Percentiles rank a stretch among this genome's conserved stretches.
phyloP scores from a whole-genome alignment of 2,329 filamentous ascomycete genomes.

The Colletotrichum salicis region DNA sequence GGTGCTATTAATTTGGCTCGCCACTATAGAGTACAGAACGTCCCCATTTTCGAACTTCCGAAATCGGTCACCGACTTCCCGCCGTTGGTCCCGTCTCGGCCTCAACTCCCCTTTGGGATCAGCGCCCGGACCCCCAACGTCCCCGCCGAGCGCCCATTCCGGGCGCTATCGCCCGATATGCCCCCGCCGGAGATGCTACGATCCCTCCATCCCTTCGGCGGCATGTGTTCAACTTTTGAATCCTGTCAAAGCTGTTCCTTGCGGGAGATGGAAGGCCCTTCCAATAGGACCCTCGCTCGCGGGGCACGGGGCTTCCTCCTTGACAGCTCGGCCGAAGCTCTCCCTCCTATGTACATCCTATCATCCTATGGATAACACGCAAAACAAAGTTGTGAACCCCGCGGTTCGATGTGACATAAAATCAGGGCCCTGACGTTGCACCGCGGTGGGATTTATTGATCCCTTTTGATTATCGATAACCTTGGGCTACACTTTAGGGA shows the following conservation, averaged over 20 bases:
- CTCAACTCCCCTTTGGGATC: constrained; percentile 23
- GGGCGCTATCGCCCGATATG: constrained; percentile 18
- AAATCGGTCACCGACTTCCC: constrained; percentile 24
- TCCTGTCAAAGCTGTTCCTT: neutral
- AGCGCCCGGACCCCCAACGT: constrained; percentile 12
- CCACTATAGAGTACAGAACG: neutral
- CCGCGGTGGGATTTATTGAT: constrained; percentile 13
- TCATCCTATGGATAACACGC: neutral
- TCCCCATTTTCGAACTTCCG: constrained; percentile 4
- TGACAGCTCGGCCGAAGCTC: neutral
- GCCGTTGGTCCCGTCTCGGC: constrained; percentile 18
- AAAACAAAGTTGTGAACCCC: constrained; percentile 15
- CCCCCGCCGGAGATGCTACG: constrained; percentile 32
- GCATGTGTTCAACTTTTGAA: constrained; percentile 22
- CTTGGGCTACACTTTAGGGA: neutral
- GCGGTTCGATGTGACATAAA: constrained; percentile 24
- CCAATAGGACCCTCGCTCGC: constrained; percentile 16
- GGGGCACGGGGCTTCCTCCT: constrained; percentile 12
- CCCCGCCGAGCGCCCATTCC: constrained; percentile 25
- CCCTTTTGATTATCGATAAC: constrained; percentile 7
- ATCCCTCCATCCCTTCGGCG: constrained; percentile 21
- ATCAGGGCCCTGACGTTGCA: constrained; percentile 19
- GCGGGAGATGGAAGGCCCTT: neutral
- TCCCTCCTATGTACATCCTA: neutral
- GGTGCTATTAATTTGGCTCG: neutral